phyloP scores from a whole-genome alignment of 306 rosid genomes.

The Lathyrus oleraceus region DNA sequence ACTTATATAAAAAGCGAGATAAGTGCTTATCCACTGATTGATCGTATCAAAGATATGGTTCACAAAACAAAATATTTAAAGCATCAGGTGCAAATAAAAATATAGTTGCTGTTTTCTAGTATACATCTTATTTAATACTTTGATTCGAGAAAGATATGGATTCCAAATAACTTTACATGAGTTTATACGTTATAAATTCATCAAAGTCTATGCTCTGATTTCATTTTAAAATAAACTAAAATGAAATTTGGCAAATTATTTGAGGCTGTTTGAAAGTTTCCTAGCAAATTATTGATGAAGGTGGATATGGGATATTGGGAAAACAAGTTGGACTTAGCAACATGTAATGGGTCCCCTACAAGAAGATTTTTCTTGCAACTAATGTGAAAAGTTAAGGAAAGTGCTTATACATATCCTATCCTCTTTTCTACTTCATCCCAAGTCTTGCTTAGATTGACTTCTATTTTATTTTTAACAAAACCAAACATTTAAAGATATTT shows the following conservation, averaged over 20 bases:
- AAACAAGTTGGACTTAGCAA: not conserved
- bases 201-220: too few relatives aligned
- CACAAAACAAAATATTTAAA: slow-evolving; percentile 19
- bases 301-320: not conserved
- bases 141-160: not conserved
- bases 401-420: not conserved
- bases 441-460: not conserved
- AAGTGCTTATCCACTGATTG: slow-evolving; percentile 40
- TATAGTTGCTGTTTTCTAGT: not conserved
- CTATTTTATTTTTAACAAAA: not conserved
- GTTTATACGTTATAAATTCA: too few relatives aligned
- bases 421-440: not conserved
- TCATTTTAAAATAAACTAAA: too few relatives aligned
- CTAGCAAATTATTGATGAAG: slow-evolving; percentile 3
- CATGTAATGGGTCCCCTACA: not conserved
- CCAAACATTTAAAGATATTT: not conserved
- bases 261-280: slow-evolving; percentile 6
- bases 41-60: slow-evolving; percentile 40
- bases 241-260: not conserved
- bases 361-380: slow-evolving; percentile 15
- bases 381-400: slow-evolving; percentile 23
- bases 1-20: slow-evolving; percentile 19
- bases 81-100: not conserved
- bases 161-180: not conserved
- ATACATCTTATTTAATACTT: not conserved